Evolutionary conservation across 2,329 filamentous ascomycete genomes (phyloP).

Genomic region (Claviceps sp.): DNA sequence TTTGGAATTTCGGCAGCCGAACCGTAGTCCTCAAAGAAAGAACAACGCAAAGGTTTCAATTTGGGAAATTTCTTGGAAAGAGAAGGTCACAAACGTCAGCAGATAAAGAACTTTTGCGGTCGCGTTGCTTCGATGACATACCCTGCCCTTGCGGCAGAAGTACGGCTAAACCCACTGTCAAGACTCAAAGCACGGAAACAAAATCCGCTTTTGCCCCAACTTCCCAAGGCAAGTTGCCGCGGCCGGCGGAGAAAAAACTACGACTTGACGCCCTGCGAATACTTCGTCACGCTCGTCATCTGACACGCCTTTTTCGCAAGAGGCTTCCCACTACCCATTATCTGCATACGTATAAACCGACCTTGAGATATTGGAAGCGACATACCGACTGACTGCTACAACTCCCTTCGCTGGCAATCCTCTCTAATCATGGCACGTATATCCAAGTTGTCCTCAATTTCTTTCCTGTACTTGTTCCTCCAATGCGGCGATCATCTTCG

Average conservation of each 20-base stretch:
- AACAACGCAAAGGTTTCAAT: too few species aligned
- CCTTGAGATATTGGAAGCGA: neutral
- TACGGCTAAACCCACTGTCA: conserved; percentile 14
- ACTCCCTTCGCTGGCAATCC: neutral
- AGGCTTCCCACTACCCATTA: neutral
- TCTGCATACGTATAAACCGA: neutral
- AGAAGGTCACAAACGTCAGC: neutral
- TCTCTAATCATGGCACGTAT: conserved; percentile 17
- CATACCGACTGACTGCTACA: neutral
- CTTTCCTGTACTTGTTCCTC: neutral
- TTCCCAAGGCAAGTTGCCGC: conserved; percentile 4
- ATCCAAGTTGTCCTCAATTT: conserved; percentile 2
- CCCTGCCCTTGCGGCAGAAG: conserved; percentile 11
- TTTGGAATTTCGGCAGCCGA: neutral
- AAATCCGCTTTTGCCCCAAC: conserved; percentile 6
- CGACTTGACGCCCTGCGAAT: neutral
- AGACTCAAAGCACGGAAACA: conserved; percentile 12
- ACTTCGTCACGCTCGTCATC: conserved; percentile 10
- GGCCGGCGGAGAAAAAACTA: conserved; percentile 14
- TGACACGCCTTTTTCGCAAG: conserved; percentile 10
- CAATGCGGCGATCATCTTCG: neutral
- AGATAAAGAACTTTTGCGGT: neutral
- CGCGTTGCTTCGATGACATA: neutral
- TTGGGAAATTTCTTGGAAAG: too few species aligned
- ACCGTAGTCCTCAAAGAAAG: too few species aligned